A percentile compares a stretch with the other conserved stretches of the same genome.
phyloP scores from a whole-genome alignment of 2,329 filamentous ascomycete genomes.

The Xylariaceae sp. region DNA sequence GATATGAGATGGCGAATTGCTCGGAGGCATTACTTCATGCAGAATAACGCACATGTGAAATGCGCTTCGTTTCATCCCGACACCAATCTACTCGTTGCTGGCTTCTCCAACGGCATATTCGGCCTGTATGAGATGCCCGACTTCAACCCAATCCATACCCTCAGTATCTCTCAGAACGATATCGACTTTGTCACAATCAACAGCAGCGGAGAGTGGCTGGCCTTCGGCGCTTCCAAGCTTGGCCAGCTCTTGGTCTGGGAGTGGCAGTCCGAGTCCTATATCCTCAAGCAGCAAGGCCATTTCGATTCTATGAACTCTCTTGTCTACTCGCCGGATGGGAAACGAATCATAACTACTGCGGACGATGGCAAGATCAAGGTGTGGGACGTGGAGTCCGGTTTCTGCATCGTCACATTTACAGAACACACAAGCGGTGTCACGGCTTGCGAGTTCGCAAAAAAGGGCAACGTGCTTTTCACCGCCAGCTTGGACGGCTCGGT shows the following conservation, averaged over 20 bases:
- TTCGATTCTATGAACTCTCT: slow-evolving; percentile 93
- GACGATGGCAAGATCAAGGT: slow-evolving; percentile 99
- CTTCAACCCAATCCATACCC: slow-evolving; percentile 89
- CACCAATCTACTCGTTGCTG: slow-evolving; percentile 88
- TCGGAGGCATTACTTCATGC: slow-evolving; percentile 91
- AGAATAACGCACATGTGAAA: slow-evolving; percentile 77
- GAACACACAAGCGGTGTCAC: slow-evolving; percentile 95
- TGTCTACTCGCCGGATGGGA: slow-evolving; percentile 88
- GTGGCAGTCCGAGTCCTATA: slow-evolving; percentile 99
- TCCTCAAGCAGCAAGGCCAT: slow-evolving; percentile 95
- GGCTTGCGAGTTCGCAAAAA: slow-evolving; percentile 89
- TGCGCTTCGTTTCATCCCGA: slow-evolving; percentile 86
- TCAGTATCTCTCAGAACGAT: slow-evolving; percentile 91
- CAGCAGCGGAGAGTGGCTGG: slow-evolving; percentile 91
- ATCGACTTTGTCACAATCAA: slow-evolving; percentile 96
- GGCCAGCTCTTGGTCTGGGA: slow-evolving; percentile 98
- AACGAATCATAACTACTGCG: slow-evolving; percentile 85
- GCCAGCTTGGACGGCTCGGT: slow-evolving; percentile 91
- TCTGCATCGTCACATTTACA: slow-evolving; percentile 96
- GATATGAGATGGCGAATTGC: slow-evolving; percentile 85
- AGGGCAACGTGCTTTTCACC: slow-evolving; percentile 93
- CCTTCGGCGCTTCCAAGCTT: slow-evolving; percentile 90
- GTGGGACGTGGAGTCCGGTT: slow-evolving; percentile 94
- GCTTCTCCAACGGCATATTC: slow-evolving; percentile 92
- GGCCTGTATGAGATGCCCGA: slow-evolving; percentile 92